Evolutionary conservation across 495 filamentous ascomycete species (phyloP).

Genomic region (Letharia columbiana): DNA sequence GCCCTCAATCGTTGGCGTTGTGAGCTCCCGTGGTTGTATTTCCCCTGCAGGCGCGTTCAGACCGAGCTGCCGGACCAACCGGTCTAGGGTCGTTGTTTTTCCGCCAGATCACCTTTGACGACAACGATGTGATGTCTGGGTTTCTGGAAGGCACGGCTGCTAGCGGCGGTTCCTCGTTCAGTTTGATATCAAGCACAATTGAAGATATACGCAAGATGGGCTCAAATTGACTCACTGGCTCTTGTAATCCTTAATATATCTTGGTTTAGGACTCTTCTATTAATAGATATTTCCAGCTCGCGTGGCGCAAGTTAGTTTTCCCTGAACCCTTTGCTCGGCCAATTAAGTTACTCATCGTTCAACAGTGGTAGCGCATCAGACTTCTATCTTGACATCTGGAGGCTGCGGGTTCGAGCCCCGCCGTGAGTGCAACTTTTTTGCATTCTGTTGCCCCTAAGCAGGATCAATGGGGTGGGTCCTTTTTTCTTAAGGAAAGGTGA

Average conservation of each 20-base stretch:
- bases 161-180: neutral
- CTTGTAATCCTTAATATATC: neutral
- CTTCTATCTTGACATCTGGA: conserved; percentile 36
- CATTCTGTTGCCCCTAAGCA: neutral
- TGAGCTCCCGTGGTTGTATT: neutral
- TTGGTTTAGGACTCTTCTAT: neutral
- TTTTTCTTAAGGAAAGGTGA: neutral
- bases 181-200: neutral
- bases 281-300: neutral
- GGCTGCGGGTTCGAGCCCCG: conserved; percentile 39
- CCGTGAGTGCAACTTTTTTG: conserved; percentile 28
- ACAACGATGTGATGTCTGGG: neutral
- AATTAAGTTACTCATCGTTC: neutral
- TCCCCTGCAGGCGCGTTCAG: neutral
- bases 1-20: neutral
- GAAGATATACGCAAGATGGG: no score
- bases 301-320: neutral
- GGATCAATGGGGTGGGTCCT: neutral
- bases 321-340: neutral
- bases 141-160: neutral
- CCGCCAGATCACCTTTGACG: neutral
- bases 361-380: conserved; percentile 34
- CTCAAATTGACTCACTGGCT: no score
- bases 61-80: neutral
- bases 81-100: no score